Base-by-base conservation (phyloP, 2,329 filamentous ascomycete species). In the Cadophora gregata region DNA sequence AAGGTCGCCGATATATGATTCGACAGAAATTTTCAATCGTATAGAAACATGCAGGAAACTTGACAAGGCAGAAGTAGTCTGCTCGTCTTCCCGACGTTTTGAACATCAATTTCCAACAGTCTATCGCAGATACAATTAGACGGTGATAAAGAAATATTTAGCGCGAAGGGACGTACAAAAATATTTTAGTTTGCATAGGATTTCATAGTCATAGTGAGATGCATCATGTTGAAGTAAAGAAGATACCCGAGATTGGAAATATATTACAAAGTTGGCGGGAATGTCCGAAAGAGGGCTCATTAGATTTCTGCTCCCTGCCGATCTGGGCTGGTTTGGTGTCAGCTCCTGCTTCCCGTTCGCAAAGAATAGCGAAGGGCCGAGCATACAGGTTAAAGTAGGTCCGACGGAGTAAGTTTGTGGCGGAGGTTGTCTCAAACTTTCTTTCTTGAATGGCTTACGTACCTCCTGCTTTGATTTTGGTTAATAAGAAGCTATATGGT, bases 101-200 rank as follows among this genome's bases (percentile, higher is more conserved):
- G 90, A 82, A 82, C 94, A 6, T 86, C 86, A 3, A 71, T 91
- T 9, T 88, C 89, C 3, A 88, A 90, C 0, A 83, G 93, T 66
- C 85, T 94, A 69, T 88, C 88, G 4, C 85, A 86, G 65, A 87
- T 89, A 0, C 85, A 92, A 58, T 80, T 83, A 1, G 93, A 92
- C 74, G 89, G 86, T 21, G 85, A n/a, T 90, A n/a, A n/a, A n/a
- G n/a, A n/a, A n/a, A n/a, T n/a, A 58, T 48, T 60, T 45, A 45
- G 58, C 38, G 58, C 38, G 38, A 47, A 14, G n/a, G 27, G 6
- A 19, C 29, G 21, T 36, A 38, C 14, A 42, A 42, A 42, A 4
- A 16, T 16, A 36, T 1, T 19, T 31, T 21, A 58, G 29, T 36
- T 36, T 12, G 36, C 24, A 24, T 38, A 29, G 12, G 21, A 58